Base-by-base conservation (phyloP, 768 basidiomycete species). In the Mycena pura region DNA sequence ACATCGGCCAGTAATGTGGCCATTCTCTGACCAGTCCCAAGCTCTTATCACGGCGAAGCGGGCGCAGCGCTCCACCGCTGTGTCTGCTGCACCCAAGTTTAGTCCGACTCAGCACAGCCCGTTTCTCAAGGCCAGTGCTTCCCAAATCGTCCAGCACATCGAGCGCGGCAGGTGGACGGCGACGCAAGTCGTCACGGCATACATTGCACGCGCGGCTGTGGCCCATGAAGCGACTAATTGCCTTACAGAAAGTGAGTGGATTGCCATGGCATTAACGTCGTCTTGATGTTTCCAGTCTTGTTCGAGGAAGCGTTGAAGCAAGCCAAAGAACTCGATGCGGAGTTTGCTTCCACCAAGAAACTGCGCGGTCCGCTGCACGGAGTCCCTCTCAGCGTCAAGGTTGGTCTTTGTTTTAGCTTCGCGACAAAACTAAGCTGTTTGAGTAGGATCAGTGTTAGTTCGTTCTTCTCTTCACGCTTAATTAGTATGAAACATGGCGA, bases 321-420 rank as follows among this genome's bases (percentile, higher is more conserved):
- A 36, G 86, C 85, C 0, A 70, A 73, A 24, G 71, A 60, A 13
- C 76, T 85, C 1, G 86, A 87, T 64, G 67, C 73, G 25, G 82
- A 84, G 44, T 82, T 80, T 63, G 71, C 74, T 9, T 64, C 61
- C 25, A 81, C 80, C 0, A 75, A 75, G 24, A 71, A 65, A 36
- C 56, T 83, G 19, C 77, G 74, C 14, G 86, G 86, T 0, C 78
- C 76, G 10, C 73, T 88, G n/a, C 86, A 87, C 68, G 87, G 87
- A 3, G 76, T 88, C 28, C 87, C 87, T 2, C 78, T 85, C 55
- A 86, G 82, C 55, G 78, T 86, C 70, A 88, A 88, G 64, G 80
- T 81, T 61, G 25, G 78, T 60, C 19, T 74, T 72, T 24, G 45
- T 22, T 34, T 44, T 21, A n/a, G n/a, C 10, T 2, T 44, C 10